A percentile compares a stretch with the other conserved stretches of the same genome.
These are phyloP conservation scores for Sugiyamaella valdiviana DNA, from an alignment of 805 yeast species.

Conservation along the genomic window DNA sequence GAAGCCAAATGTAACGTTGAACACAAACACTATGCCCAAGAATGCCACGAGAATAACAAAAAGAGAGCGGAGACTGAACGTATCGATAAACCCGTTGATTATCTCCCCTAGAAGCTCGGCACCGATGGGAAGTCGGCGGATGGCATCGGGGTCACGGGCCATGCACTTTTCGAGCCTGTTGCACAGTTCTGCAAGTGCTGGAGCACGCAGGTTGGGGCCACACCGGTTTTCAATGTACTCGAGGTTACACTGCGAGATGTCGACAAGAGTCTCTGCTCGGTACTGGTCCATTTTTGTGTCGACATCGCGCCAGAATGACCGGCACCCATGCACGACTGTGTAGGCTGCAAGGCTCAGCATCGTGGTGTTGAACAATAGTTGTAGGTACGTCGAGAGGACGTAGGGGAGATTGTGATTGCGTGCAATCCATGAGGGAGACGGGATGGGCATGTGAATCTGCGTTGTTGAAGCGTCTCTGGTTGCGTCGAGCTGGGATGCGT, in stretches of 20 bases:
- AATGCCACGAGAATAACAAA: constrained; percentile 8
- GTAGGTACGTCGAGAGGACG: constrained; percentile 56
- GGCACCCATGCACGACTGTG: constrained; percentile 42
- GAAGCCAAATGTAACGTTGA: constrained; percentile 24
- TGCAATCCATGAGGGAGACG: constrained; percentile 20
- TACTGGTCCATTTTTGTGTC: constrained; percentile 55
- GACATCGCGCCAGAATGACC: constrained; percentile 59
- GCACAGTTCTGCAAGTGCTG: constrained; percentile 68
- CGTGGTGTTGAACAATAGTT: constrained; percentile 50
- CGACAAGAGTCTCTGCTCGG: constrained; percentile 48
- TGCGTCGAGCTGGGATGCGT: too few relatives aligned
- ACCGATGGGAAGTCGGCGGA: constrained; percentile 52
- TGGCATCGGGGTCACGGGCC: constrained; percentile 60
- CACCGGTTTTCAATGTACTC: constrained; percentile 70
- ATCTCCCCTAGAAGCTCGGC: constrained; percentile 78
- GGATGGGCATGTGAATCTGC: constrained; percentile 31
- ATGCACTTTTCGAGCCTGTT: constrained; percentile 71
- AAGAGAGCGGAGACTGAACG: constrained; percentile 42
- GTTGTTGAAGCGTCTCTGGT: neutral
- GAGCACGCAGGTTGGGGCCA: constrained; percentile 49
- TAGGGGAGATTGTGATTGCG: constrained; percentile 40
- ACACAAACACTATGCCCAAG: constrained; percentile 13
- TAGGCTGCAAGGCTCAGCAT: constrained; percentile 44
- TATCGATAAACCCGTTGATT: constrained; percentile 62
- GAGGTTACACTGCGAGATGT: constrained; percentile 58